Percentiles rank a stretch among this genome's conserved stretches.
phyloP scores from a whole-genome alignment of 148 eudicot species.

The Amaranthus palmeri region DNA sequence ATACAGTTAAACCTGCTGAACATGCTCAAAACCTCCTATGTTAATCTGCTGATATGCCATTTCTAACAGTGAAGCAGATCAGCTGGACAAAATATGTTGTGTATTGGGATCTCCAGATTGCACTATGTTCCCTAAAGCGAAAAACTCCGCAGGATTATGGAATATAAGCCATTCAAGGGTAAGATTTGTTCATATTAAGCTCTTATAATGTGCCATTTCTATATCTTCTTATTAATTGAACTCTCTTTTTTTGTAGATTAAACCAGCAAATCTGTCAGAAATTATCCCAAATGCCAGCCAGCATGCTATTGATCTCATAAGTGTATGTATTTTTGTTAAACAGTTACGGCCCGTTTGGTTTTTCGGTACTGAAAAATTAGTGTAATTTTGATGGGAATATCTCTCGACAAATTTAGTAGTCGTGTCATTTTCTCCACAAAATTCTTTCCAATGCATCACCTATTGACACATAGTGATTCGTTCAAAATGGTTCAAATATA shows the following conservation, averaged over 20 bases:
- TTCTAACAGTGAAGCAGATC: slow-evolving; percentile 73
- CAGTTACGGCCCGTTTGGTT: too few species aligned
- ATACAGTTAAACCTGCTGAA: too few species aligned
- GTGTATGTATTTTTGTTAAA: slow-evolving; percentile 41
- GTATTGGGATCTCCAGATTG: slow-evolving; percentile 76
- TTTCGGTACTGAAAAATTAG: too few species aligned
- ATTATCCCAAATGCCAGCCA: slow-evolving; percentile 69
- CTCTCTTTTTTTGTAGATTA: slow-evolving; percentile 39
- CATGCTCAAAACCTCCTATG: too few species aligned
- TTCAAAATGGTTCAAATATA: too few species aligned
- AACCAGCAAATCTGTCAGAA: slow-evolving; percentile 56
- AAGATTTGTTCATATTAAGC: slow-evolving; percentile 11
- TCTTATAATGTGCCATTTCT: background rate
- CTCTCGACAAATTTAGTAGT: too few species aligned
- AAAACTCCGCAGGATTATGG: slow-evolving; percentile 45
- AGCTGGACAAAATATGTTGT: slow-evolving; percentile 80
- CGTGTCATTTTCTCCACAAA: too few species aligned
- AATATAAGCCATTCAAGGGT: slow-evolving; percentile 61
- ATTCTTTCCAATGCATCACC: too few species aligned
- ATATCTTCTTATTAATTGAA: background rate
- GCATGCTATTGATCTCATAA: slow-evolving; percentile 79
- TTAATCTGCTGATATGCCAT: slow-evolving; percentile 10
- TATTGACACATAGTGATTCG: too few species aligned
- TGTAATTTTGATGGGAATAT: too few species aligned
- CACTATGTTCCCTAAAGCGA: slow-evolving; percentile 55